Conservation (phyloP, 768 basidiomycete species). For the Boletus rex-veris region DNA sequence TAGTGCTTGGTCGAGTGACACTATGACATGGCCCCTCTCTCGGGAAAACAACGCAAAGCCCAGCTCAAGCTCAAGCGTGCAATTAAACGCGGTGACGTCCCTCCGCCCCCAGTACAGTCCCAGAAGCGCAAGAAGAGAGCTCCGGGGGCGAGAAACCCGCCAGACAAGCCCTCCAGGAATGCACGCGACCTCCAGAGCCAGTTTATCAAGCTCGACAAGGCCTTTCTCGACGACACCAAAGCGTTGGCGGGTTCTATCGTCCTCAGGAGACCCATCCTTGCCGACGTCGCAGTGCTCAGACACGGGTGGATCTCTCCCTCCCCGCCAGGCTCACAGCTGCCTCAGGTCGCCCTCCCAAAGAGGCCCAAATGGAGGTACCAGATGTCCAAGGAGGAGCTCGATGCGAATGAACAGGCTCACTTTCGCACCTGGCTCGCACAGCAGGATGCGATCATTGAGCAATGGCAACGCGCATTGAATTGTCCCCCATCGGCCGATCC, state of each 20-base stretch:
- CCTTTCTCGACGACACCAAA: conserved; percentile 60
- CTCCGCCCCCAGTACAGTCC: conserved; percentile 30
- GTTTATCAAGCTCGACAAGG: conserved; percentile 58
- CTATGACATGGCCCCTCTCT: conserved; percentile 30
- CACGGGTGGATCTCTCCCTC: conserved; percentile 7
- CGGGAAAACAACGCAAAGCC: conserved; percentile 66
- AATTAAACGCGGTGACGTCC: conserved; percentile 72
- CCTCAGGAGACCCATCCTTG: conserved; percentile 55
- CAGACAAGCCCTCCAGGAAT: conserved; percentile 36
- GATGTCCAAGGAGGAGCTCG: conserved; percentile 85
- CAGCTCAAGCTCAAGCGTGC: conserved; percentile 79
- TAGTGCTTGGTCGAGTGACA: too few species aligned
- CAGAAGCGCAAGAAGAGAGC: conserved; percentile 8
- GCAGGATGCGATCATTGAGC: conserved; percentile 54
- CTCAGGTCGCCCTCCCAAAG: conserved; percentile 40
- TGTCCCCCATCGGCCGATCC: not conserved
- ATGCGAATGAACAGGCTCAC: conserved; percentile 82
- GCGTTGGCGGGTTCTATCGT: conserved; percentile 49
- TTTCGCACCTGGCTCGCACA: conserved; percentile 76
- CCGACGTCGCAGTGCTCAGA: conserved; percentile 36
- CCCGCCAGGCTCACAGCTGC: not conserved
- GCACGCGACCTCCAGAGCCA: conserved; percentile 63
- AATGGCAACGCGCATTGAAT: conserved; percentile 42
- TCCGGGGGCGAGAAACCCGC: not conserved
- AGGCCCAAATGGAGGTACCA: conserved; percentile 87